Evolutionary conservation across 148 eudicot species (phyloP).

Genomic region (Fagopyrum homotropicum): DNA sequence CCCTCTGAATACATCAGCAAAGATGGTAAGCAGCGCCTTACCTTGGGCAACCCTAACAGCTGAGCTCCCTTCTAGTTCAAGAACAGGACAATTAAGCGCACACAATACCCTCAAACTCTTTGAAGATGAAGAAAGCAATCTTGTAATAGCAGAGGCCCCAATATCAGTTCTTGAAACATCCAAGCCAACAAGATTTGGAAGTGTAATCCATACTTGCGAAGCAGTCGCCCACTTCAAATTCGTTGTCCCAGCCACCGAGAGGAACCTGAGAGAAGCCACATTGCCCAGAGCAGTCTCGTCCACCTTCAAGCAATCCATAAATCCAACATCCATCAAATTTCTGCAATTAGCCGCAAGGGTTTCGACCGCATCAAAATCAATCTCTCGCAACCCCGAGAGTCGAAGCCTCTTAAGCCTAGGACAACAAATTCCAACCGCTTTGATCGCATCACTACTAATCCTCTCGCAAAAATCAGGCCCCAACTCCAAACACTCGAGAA

Average conservation of each 20-base stretch:
- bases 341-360: conserved; percentile 56
- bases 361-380: conserved; percentile 63
- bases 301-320: conserved; percentile 70
- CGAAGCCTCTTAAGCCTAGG: conserved; percentile 43
- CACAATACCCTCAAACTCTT: conserved; percentile 66
- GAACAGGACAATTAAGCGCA: conserved; percentile 61
- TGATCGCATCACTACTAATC: conserved; percentile 67
- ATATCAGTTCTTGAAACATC: conserved; percentile 92
- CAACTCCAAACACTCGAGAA: conserved; percentile 57
- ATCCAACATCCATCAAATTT: conserved; percentile 63
- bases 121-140: conserved; percentile 40
- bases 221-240: conserved; percentile 70
- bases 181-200: conserved; percentile 63
- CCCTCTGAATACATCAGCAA: conserved; percentile 52
- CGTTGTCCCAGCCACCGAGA: conserved; percentile 80
- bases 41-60: conserved; percentile 39
- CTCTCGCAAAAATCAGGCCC: conserved; percentile 88
- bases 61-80: conserved; percentile 62
- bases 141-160: conserved; percentile 38
- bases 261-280: conserved; percentile 48
- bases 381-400: conserved; percentile 71
- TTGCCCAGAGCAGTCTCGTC: conserved; percentile 72
- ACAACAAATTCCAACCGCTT: conserved; percentile 72
- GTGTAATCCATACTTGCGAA: conserved; percentile 53
- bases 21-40: conserved; percentile 53